Conservation (phyloP, 352 stramenopile genomes). For the Aphanomyces euteiches region DNA sequence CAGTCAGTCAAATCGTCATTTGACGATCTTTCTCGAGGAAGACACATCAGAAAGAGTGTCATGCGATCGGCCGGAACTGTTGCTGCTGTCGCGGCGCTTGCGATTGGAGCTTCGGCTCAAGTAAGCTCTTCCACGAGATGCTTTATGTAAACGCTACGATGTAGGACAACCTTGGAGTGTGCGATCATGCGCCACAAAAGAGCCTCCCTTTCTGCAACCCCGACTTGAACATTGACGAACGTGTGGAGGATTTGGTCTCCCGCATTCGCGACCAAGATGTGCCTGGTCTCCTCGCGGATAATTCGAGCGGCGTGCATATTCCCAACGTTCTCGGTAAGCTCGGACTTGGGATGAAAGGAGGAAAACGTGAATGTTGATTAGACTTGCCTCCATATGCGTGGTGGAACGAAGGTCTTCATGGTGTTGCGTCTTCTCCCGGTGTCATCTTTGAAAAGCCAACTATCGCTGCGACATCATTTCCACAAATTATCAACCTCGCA, state of each 20-base stretch:
- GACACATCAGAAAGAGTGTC: too few relatives aligned
- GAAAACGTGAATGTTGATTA: slow-evolving; percentile 1
- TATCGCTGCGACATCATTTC: slow-evolving; percentile 86
- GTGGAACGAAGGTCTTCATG: slow-evolving; percentile 92
- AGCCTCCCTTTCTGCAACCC: slow-evolving; percentile 75
- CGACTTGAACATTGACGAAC: slow-evolving; percentile 46
- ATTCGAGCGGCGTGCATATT: slow-evolving; percentile 37
- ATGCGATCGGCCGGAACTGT: too few relatives aligned
- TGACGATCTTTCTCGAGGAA: too few relatives aligned
- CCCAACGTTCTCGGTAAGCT: not conserved
- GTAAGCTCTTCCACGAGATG: too few relatives aligned
- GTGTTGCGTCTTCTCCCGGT: slow-evolving; percentile 79
- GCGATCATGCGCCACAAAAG: slow-evolving; percentile 43
- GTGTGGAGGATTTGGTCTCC: slow-evolving; percentile 75
- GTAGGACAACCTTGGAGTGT: slow-evolving; percentile 20
- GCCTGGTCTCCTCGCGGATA: slow-evolving; percentile 67
- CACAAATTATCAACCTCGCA: slow-evolving; percentile 84
- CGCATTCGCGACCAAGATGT: slow-evolving; percentile 73
- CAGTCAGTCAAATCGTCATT: too few relatives aligned
- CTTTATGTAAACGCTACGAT: too few relatives aligned
- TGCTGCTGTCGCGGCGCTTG: too few relatives aligned
- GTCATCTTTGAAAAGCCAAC: slow-evolving; percentile 64
- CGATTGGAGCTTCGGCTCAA: too few relatives aligned
- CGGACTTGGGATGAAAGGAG: too few relatives aligned
- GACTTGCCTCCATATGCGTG: slow-evolving; percentile 89